phyloP scores from a whole-genome alignment of 1,139 yeast species.

The Barnettozyma hawaiiensis region DNA sequence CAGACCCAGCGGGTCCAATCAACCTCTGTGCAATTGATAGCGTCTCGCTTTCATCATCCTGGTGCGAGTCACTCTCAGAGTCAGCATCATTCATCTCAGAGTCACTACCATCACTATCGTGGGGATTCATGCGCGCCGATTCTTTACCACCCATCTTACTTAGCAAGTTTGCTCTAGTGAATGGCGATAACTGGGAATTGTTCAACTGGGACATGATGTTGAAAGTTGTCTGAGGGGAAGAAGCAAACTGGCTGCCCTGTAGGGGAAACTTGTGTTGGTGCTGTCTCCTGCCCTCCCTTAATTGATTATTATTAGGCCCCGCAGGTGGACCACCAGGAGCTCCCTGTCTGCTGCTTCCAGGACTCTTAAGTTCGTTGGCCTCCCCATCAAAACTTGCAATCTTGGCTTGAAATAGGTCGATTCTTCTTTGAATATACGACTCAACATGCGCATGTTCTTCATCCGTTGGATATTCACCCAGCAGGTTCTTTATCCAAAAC shows the following conservation, averaged over 20 bases:
- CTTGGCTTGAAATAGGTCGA: constrained; percentile 16
- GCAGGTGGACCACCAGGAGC: not conserved
- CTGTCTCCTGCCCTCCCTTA: constrained; percentile 2
- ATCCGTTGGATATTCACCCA: constrained; percentile 15
- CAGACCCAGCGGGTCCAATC: not conserved
- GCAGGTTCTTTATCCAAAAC: constrained; percentile 44
- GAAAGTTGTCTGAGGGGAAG: constrained; percentile 6
- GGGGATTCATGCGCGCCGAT: not conserved
- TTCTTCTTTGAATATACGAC: constrained; percentile 28
- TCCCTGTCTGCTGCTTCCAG: not conserved
- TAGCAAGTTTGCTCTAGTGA: constrained; percentile 19
- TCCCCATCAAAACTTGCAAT: constrained; percentile 14
- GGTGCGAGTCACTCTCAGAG: constrained; percentile 19
- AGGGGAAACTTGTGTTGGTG: not conserved
- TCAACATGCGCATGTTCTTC: constrained; percentile 30
- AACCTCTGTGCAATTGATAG: constrained; percentile 7
- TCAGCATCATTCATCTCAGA: constrained; percentile 25
- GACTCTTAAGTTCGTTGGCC: not conserved
- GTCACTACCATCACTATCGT: constrained; percentile 22
- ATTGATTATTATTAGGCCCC: no score
- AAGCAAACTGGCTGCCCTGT: not conserved
- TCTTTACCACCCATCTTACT: constrained; percentile 14
- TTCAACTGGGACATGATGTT: constrained; percentile 7
- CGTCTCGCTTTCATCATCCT: constrained; percentile 12
- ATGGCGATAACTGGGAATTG: constrained; percentile 19